A percentile compares a stretch with the other conserved stretches of the same genome.
These are phyloP conservation scores for Vitis hybrid DNA, from an alignment of 177 flowering plant genomes.

Conservation along the genomic window DNA sequence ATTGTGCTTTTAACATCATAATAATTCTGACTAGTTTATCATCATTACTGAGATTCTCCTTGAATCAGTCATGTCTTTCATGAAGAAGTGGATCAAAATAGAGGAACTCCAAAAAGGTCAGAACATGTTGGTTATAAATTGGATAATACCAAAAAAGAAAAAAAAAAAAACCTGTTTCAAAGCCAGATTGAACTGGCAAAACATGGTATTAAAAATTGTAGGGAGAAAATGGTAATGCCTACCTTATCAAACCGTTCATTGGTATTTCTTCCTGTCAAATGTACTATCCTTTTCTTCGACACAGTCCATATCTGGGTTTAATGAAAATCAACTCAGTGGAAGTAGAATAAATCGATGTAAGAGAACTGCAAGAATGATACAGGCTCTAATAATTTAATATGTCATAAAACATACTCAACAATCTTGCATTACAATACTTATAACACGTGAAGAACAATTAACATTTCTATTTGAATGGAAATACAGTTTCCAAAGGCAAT, in stretches of 20 bases:
- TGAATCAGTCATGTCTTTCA: no score
- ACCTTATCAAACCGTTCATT: conserved; percentile 46
- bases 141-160: neutral
- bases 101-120: no score
- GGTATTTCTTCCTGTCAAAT: conserved; percentile 40
- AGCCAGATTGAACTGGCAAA: no score
- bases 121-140: neutral
- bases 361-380: neutral
- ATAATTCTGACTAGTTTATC: no score
- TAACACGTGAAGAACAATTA: no score
- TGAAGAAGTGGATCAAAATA: no score
- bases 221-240: neutral
- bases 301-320: conserved; percentile 26
- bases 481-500: no score
- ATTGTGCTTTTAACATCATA: no score
- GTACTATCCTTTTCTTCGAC: conserved; percentile 32
- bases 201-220: neutral
- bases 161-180: neutral
- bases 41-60: no score
- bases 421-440: no score
- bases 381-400: neutral
- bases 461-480: no score
- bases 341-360: neutral
- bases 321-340: neutral
- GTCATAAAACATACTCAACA: no score